Percentiles rank a stretch among this genome's conserved stretches.
Conservation (phyloP, 2,329 filamentous ascomycete genomes). For the Nothopassalora personata region DNA sequence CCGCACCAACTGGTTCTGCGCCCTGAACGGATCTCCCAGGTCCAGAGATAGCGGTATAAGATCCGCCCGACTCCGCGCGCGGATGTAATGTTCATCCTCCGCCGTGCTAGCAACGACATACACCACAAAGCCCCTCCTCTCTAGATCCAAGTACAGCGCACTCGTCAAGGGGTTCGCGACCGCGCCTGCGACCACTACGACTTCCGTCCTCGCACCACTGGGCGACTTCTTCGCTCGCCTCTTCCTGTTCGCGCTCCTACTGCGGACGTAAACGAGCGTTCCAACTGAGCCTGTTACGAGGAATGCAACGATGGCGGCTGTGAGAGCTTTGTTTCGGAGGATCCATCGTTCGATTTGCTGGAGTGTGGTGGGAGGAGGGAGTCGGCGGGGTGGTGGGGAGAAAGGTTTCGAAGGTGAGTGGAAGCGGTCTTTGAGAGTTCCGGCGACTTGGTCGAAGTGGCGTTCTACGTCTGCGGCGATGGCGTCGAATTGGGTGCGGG, state of each 20-base stretch:
- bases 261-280: slow-evolving; percentile 51
- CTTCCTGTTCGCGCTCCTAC: slow-evolving; percentile 53
- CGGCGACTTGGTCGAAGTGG: slow-evolving; percentile 71
- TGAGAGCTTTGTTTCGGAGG: slow-evolving; percentile 64
- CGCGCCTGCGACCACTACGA: slow-evolving; percentile 83
- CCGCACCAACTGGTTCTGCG: slow-evolving; percentile 62
- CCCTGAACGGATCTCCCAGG: slow-evolving; percentile 67
- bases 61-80: slow-evolving; percentile 70
- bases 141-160: slow-evolving; percentile 77
- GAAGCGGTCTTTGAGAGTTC: slow-evolving; percentile 64
- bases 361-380: slow-evolving; percentile 39
- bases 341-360: slow-evolving; percentile 67
- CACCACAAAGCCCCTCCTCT: slow-evolving; percentile 86
- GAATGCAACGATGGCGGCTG: slow-evolving; percentile 65
- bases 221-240: slow-evolving; percentile 71
- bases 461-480: slow-evolving; percentile 76
- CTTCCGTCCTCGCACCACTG: slow-evolving; percentile 82
- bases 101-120: slow-evolving; percentile 81
- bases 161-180: slow-evolving; percentile 77
- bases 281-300: slow-evolving; percentile 55
- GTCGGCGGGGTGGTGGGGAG: slow-evolving; percentile 44
- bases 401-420: slow-evolving; percentile 60
- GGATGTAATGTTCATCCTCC: slow-evolving; percentile 77
- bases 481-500: slow-evolving; percentile 42
- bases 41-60: slow-evolving; percentile 79